Evolutionary conservation across 192 early-diverging fungal genomes (phyloP), one percentile per base, ranked within the genome.

Genomic region (Podila clonocystis): DNA sequence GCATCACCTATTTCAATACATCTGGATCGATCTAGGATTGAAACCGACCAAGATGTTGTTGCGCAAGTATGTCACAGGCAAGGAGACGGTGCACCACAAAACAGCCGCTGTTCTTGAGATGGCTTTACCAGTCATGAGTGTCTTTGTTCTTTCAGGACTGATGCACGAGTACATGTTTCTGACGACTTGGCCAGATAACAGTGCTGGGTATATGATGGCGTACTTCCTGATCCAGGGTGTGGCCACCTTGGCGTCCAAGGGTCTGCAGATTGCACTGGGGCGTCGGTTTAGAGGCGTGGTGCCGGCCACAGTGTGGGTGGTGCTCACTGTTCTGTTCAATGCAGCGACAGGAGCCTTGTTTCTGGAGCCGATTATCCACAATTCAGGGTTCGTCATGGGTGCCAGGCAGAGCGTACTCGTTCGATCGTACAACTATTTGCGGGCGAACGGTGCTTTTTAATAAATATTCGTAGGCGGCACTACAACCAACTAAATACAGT

Each of bases 61-160:
- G 26, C 59, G 20, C 36, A 80, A 80, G 60, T 33, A 80, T 55
- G 34, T 73, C 17, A 65, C 67, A 0, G 38, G n/a, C 20, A 67
- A 17, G 31, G 63, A 0, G 34, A 55, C 22, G 31, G 34, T 24
- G 24, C 59, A 68, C 50, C 24, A 50, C 7, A 50, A 50, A 30
- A 3, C 68, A 15, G 52, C 61, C 15, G 33, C 50, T 11, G 50
- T 28, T 1, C 22, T 64, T 7, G 77, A 80, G 31, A n/a, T 45
- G 62, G 55, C 52, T n/a, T 9, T 80, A 20, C 77, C 77, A 5
- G 67, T 80, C 12, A 63, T 80, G 65, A 70, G 66, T 17, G 77
- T 80, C 50, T 80, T 80, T 28, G 48, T 80, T 31, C 72, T 80
- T 62, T 80, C 77, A 5, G 77, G 77, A 6, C 55, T 80, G 70